Base-by-base conservation (phyloP, 176 grass and related monocot genomes). In the Tillandsia leiboldiana region DNA sequence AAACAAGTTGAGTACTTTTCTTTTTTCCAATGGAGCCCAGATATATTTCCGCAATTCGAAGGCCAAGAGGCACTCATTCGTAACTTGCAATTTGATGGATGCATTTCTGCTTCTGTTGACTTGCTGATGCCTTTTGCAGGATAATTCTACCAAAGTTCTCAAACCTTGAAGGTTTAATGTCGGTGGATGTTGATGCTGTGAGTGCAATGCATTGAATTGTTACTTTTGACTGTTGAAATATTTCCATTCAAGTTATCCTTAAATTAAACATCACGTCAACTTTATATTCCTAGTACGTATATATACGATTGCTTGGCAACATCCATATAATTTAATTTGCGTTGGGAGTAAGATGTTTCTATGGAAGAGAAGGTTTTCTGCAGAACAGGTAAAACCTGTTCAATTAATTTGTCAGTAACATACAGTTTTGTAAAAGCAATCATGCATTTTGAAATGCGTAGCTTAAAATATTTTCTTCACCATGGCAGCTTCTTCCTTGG, bases 81-180 rank as follows among this genome's bases (percentile, higher is more conserved):
- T 7, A 42, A 42, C 54, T 17, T 59, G 54, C 54, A 1, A 18
- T 17, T 59, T 8, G 20, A 17, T 59, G 15, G 54, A 59, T 59
- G 14, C 9, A 17, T 59, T 59, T 59, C 15, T 10, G 9, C 20
- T 23, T 61, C 56, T 61, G 13, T 23, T 61, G 5, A 3, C 58
- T 59, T 49, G 10, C 48, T 72, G 10, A 57, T 70, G n/a, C 63
- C 78, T 68, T 26, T 29, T 63, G 58, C 81, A 89, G 88, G 65
- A 75, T 96, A 81, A 49, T 89, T 75, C n/a, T 22, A 2, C 83
- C 81, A 61, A 68, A 0, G 17, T 11, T 53, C 15, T 13, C 57
- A 11, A 96, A 87, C 73, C 78, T 91, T 58, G 88, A 92, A 76
- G 88, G 81, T 51, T 72, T 96, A 64, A 57, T 89, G 47, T 66